phyloP scores from a whole-genome alignment of 2,329 filamentous ascomycete genomes.

The Sporothrix pallida region DNA sequence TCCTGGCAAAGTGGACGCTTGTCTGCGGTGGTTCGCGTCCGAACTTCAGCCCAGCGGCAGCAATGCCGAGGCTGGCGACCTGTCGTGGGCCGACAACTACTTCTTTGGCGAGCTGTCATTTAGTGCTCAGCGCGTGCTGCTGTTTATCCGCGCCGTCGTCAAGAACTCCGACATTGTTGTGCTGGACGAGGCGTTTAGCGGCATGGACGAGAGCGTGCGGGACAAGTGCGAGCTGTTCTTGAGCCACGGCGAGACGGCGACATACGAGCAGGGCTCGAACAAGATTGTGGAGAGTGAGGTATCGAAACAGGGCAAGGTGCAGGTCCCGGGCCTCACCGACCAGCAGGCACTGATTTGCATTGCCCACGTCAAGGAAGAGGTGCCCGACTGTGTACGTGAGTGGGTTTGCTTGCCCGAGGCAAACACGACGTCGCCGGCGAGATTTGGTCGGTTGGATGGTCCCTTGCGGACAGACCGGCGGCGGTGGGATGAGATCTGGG shows the following conservation, averaged over 20 bases:
- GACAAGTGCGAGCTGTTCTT: conserved; percentile 88
- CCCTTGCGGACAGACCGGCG: conserved; percentile 62
- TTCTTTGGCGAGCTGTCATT: conserved; percentile 78
- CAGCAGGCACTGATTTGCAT: conserved; percentile 89
- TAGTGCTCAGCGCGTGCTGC: conserved; percentile 79
- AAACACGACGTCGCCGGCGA: conserved; percentile 64
- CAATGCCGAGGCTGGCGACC: conserved; percentile 39
- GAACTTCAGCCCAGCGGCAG: conserved; percentile 64
- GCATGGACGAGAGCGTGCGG: conserved; percentile 80
- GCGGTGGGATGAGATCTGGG: conserved; percentile 72
- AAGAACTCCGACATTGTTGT: conserved; percentile 83
- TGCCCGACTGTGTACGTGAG: conserved; percentile 80
- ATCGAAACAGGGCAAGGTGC: conserved; percentile 52
- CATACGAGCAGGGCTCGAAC: conserved; percentile 41
- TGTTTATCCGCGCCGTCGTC: conserved; percentile 82
- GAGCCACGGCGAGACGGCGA: conserved; percentile 63
- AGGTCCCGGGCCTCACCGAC: conserved; percentile 66
- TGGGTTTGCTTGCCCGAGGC: conserved; percentile 86
- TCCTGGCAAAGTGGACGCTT: conserved; percentile 67
- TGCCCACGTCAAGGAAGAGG: conserved; percentile 87
- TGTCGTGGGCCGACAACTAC: conserved; percentile 69
- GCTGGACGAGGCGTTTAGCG: conserved; percentile 85
- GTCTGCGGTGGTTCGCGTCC: conserved; percentile 75
- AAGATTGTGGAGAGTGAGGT: conserved; percentile 54
- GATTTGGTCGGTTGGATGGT: conserved; percentile 68